Base-by-base conservation (phyloP, 352 stramenopile species). In the Blastocystis sp. region DNA sequence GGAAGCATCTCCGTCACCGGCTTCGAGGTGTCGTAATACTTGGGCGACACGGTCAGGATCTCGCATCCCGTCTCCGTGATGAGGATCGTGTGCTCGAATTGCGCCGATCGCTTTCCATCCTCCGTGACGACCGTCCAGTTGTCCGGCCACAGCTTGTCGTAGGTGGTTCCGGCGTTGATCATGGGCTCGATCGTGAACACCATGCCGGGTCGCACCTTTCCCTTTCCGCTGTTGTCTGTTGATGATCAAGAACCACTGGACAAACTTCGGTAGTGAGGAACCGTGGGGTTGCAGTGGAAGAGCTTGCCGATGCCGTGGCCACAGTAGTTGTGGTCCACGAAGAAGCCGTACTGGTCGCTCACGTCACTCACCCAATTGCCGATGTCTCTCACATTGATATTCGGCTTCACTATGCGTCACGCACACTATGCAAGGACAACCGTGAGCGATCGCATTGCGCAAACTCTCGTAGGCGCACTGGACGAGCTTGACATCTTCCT, bases 161-260 rank as follows among this genome's bases (percentile, higher is more conserved):
- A 90, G 76, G 89, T 92, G 14, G 60, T 91, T 10, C 94, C 96
- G n/a, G 97, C 90, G 91, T 98, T 99, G 89, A 99, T 98, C 97
- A 99, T 99, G 9, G 96, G 97, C 90, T 99, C 97, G 78, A 99
- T 97, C 0, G 97, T 99, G 91, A 99, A 99, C 62, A 98, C 96
- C 91, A 98, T 95, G 40, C 96, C 96, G 1, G 94, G 93, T 88
- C 96, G 97, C 94, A 99, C 98, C 34, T 97, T 95, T 48, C 96
- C 96, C 60, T 71, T 71, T 62, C 43, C 70, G 52, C 71, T 74
- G 56, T 87, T 87, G 48, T 87, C 77, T 87, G 94, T 91, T 38
- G 14, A 43, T 88, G n/a, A 88, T 41, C 43, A 14, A 11, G 41
- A 2, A 1, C 2, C 38, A 21, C 62, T 94, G 93, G 38, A 95